phyloP scores from a whole-genome alignment of 208 protist genomes.

The Balamuthia mandrillaris region DNA sequence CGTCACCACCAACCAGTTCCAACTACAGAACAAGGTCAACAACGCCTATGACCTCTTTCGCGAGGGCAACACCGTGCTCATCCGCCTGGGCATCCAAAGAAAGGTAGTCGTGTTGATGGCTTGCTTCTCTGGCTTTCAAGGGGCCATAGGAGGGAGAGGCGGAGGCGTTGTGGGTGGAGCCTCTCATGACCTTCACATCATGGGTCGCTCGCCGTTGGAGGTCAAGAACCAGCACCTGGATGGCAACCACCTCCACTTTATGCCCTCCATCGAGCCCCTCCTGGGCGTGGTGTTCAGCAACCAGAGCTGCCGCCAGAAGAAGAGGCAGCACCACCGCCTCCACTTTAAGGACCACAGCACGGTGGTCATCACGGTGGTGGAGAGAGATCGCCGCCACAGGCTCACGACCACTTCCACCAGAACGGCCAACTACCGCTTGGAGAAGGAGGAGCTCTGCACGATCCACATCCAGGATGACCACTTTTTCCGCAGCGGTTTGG shows the following conservation, averaged over 20 bases:
- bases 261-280: neutral
- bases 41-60: conserved; percentile 6
- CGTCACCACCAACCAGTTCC: neutral
- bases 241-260: neutral
- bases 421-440: neutral
- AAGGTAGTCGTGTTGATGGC: neutral
- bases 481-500: neutral
- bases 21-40: conserved; percentile 25
- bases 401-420: neutral
- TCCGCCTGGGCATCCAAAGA: neutral
- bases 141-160: neutral
- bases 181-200: neutral
- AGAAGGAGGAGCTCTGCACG: neutral
- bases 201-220: neutral
- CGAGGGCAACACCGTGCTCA: conserved; percentile 1
- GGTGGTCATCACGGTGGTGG: conserved; percentile 11
- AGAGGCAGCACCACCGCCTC: conserved; percentile 14
- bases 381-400: neutral
- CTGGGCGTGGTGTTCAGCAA: neutral
- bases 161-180: neutral
- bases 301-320: neutral
- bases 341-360: neutral
- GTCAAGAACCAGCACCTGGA: neutral
- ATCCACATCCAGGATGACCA: neutral
- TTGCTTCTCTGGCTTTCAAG: neutral